Conservation (phyloP, 306 rosid genomes). For the Phaseolus lunatus region DNA sequence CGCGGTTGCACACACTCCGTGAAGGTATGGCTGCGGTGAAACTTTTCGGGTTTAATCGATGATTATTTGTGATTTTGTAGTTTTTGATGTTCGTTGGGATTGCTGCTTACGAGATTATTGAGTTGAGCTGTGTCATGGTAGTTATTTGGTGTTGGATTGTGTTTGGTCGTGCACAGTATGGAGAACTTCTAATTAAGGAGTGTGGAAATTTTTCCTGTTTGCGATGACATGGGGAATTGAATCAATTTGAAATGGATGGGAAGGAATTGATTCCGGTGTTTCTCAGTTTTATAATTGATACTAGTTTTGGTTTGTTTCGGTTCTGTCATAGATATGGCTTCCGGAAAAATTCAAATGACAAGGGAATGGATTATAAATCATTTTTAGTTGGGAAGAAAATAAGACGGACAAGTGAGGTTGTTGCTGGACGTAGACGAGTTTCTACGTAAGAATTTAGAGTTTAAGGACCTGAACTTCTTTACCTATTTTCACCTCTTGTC, state of each 20-base stretch:
- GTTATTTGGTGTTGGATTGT: conserved; percentile 5
- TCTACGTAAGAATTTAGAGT: conserved; percentile 1
- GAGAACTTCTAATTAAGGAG: conserved; percentile 2
- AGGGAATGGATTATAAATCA: neutral
- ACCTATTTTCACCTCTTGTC: neutral
- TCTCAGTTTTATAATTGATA: neutral
- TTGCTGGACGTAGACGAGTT: neutral
- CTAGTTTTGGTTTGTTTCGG: conserved; percentile 17
- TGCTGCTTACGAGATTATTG: conserved; percentile 4
- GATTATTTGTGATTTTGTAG: conserved; percentile 4
- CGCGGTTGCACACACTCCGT: conserved; percentile 83
- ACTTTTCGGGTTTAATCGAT: conserved; percentile 21
- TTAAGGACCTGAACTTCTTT: neutral
- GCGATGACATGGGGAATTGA: conserved; percentile 13
- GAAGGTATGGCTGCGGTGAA: conserved; percentile 68
- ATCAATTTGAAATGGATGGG: conserved; percentile 5
- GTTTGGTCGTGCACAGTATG: neutral
- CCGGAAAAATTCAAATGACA: conserved; percentile 1
- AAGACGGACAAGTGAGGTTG: neutral
- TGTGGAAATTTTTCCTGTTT: neutral
- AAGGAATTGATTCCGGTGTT: conserved; percentile 14
- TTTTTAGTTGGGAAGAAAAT: conserved; percentile 7
- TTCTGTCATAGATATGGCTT: neutral
- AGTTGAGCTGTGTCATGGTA: conserved; percentile 26
- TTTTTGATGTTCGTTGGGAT: neutral